Percentiles rank a stretch among this genome's conserved stretches.
phyloP scores from a whole-genome alignment of 495 filamentous ascomycete genomes.

The Aspergillus affinis region DNA sequence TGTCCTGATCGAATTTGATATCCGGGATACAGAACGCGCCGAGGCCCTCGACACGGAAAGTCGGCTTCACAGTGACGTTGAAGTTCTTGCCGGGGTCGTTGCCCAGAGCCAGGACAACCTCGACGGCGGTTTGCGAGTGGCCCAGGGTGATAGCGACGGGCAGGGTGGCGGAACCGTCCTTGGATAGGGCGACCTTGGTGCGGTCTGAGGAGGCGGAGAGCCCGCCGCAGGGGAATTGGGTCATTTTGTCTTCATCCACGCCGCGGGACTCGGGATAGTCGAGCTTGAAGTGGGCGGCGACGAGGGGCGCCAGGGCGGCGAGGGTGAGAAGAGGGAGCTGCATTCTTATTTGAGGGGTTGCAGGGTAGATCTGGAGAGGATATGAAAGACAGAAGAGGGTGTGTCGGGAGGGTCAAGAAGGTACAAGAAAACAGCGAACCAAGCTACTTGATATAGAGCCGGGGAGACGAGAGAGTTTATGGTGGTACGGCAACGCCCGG shows the following conservation, averaged over 20 bases:
- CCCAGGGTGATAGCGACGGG: conserved; percentile 47
- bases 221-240: conserved; percentile 59
- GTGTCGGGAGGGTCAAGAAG: too few species aligned
- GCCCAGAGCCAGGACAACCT: conserved; percentile 58
- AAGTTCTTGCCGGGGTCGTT: conserved; percentile 51
- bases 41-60: conserved; percentile 50
- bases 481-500: too few species aligned
- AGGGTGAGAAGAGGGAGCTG: conserved; percentile 28
- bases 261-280: conserved; percentile 56
- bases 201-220: conserved; percentile 48
- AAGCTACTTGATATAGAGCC: background rate
- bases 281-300: conserved; percentile 61
- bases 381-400: background rate
- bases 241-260: conserved; percentile 49
- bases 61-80: conserved; percentile 52
- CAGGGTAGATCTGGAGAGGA: background rate
- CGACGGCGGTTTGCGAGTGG: conserved; percentile 53
- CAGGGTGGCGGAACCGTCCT: conserved; percentile 49
- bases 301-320: conserved; percentile 38
- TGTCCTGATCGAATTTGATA: conserved; percentile 39
- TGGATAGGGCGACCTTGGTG: conserved; percentile 47
- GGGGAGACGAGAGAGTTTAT: background rate
- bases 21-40: conserved; percentile 57
- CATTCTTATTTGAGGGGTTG: conserved; percentile 16
- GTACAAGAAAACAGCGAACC: background rate